Evolutionary conservation across 352 stramenopile genomes (phyloP).

Genomic region (Globisporangium yorkense): DNA sequence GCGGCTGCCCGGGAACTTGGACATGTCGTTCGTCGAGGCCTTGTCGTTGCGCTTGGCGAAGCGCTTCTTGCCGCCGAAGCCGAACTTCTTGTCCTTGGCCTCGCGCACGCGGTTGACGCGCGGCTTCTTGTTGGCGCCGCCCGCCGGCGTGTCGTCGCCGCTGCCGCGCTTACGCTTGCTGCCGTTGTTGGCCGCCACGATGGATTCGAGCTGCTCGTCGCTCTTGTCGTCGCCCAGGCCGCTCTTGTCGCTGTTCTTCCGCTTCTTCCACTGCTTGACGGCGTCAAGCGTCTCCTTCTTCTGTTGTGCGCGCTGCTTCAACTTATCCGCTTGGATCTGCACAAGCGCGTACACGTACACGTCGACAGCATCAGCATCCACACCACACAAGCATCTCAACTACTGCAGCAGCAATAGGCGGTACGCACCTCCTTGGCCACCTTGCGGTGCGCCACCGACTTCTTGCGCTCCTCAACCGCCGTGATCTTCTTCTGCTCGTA

Average conservation of each 20-base stretch:
- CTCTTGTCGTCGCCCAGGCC: conserved; percentile 50
- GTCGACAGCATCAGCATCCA: background rate
- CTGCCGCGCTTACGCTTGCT: conserved; percentile 40
- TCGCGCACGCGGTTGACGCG: conserved; percentile 64
- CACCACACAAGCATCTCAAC: background rate
- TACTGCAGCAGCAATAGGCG: background rate
- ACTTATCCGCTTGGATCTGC: conserved; percentile 69
- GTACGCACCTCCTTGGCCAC: conserved; percentile 91
- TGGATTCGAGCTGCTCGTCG: conserved; percentile 57
- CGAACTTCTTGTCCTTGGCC: conserved; percentile 78
- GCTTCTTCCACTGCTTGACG: conserved; percentile 88
- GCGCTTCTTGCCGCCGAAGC: conserved; percentile 77
- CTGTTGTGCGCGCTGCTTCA: conserved; percentile 73
- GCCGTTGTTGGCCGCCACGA: conserved; percentile 50
- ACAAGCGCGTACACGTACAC: background rate
- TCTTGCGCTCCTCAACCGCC: conserved; percentile 96
- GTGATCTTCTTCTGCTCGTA: conserved; percentile 99
- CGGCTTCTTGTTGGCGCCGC: conserved; percentile 43
- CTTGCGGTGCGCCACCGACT: conserved; percentile 95
- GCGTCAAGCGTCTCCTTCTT: conserved; percentile 87
- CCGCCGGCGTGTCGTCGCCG: conserved; percentile 14
- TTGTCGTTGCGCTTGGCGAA: conserved; percentile 76
- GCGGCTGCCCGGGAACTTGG: conserved; percentile 46
- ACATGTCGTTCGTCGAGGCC: conserved; percentile 79
- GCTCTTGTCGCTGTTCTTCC: conserved; percentile 67